Evolutionary conservation across 1,284 basidiomycete species (phyloP).

Genomic region (Athelia psychrophila): DNA sequence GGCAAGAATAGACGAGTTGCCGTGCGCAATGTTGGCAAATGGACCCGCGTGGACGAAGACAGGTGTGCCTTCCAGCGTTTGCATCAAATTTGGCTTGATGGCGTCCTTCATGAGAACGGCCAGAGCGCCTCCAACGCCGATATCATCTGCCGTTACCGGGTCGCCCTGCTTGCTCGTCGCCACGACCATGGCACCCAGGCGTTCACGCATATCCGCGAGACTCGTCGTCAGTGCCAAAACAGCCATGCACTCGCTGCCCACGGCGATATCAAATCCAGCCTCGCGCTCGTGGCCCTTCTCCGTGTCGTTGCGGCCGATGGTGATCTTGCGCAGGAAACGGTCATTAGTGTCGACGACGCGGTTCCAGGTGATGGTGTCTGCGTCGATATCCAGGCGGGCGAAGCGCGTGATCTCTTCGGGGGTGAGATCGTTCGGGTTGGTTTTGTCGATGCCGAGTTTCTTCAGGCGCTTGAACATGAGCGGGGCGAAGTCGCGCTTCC

Average conservation of each 20-base stretch:
- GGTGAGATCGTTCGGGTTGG: slow-evolving; percentile 88
- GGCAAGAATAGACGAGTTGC: slow-evolving; percentile 97
- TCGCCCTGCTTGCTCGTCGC: slow-evolving; percentile 93
- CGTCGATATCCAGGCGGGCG: slow-evolving; percentile 91
- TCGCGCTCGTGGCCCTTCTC: slow-evolving; percentile 90
- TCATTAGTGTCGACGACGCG: slow-evolving; percentile 97
- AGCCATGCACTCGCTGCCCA: slow-evolving; percentile 98
- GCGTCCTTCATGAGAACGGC: slow-evolving; percentile 99
- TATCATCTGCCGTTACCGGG: slow-evolving; percentile 94
- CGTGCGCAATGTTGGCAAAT: slow-evolving; percentile 99
- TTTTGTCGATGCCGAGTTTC: slow-evolving; percentile 97
- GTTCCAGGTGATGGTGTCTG: slow-evolving; percentile 95
- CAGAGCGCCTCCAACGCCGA: slow-evolving; percentile 94
- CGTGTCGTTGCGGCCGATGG: slow-evolving; percentile 86
- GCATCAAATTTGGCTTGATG: slow-evolving; percentile 99
- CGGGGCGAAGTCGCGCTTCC: slow-evolving; percentile 91
- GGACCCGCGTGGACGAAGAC: slow-evolving; percentile 99
- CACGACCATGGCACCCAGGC: slow-evolving; percentile 94
- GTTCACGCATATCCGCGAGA: slow-evolving; percentile 89
- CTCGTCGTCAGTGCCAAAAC: slow-evolving; percentile 91
- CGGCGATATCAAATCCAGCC: slow-evolving; percentile 95
- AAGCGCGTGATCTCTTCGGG: slow-evolving; percentile 91
- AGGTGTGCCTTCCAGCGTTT: slow-evolving; percentile 97
- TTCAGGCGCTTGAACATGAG: slow-evolving; percentile 95
- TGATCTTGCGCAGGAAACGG: slow-evolving; percentile 94